Percentiles rank a stretch among this genome's conserved stretches.
Conservation (phyloP, 345 rosid species). For the Theobroma cacao region DNA sequence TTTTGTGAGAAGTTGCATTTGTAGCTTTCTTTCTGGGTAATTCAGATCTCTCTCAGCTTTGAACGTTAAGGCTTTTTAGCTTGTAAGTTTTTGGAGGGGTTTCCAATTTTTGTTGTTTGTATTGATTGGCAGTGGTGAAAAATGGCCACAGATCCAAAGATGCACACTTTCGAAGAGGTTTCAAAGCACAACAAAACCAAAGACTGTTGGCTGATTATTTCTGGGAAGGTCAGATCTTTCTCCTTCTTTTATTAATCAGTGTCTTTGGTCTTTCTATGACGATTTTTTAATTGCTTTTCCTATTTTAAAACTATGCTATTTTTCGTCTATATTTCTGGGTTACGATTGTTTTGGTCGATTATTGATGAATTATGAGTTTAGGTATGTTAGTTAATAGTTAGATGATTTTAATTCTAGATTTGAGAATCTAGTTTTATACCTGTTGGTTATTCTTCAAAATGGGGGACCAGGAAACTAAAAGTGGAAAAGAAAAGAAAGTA, state of each 20-base stretch:
- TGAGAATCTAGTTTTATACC: background rate
- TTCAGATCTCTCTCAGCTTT: background rate
- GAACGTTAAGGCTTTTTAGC: background rate
- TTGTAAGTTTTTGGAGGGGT: conserved; percentile 19
- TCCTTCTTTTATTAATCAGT: background rate
- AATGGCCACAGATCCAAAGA: conserved; percentile 72
- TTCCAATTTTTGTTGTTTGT: conserved; percentile 11
- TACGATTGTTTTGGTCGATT: background rate
- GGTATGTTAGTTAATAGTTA: no score
- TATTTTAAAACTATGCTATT: no score
- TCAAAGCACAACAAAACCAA: conserved; percentile 69
- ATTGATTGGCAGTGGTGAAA: conserved; percentile 25
- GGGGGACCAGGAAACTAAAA: no score
- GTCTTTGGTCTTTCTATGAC: background rate
- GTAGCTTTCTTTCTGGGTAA: background rate
- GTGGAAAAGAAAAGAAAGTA: background rate
- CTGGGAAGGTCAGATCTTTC: conserved; percentile 78
- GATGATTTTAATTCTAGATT: background rate
- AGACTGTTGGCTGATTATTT: conserved; percentile 92
- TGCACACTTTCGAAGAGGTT: conserved; percentile 67
- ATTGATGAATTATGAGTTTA: background rate
- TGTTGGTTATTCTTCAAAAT: background rate
- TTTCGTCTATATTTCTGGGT: no score
- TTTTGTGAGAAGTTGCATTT: background rate
- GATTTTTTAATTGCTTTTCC: background rate